Conservation (phyloP, 441 rosid species). For the Geranium incanum region DNA sequence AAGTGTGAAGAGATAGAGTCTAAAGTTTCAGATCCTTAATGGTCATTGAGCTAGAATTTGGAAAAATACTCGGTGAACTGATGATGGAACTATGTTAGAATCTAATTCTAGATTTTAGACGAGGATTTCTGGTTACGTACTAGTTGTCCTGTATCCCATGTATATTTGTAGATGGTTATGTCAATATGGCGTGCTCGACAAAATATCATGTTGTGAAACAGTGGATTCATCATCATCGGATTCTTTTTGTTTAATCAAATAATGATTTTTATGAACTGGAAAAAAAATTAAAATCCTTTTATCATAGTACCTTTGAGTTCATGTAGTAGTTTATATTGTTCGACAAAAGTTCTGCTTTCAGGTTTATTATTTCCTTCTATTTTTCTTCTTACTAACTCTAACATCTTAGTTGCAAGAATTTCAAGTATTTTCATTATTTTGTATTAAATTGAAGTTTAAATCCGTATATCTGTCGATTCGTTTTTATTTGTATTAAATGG, state of each 20-base stretch:
- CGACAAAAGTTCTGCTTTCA: not conserved
- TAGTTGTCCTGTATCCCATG: not conserved
- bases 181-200: not conserved
- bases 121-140: slow-evolving; percentile 1
- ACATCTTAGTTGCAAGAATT: not conserved
- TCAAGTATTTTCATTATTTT: not conserved
- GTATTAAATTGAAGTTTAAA: not conserved
- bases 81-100: not conserved
- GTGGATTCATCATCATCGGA: not conserved
- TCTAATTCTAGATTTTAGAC: not conserved
- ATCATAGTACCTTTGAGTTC: not conserved
- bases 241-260: not conserved
- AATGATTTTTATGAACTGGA: no score
- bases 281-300: no score
- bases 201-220: not conserved
- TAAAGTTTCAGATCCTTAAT: not conserved
- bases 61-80: not conserved
- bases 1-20: not conserved
- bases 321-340: not conserved
- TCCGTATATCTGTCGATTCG: not conserved
- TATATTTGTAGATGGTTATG: not conserved
- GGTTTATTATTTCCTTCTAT: not conserved
- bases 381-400: not conserved
- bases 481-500: not conserved
- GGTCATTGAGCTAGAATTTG: not conserved